These are phyloP conservation scores for Hyaloscypha hepaticicola DNA, from an alignment of 495 filamentous ascomycete genomes.

Conservation along the genomic window DNA sequence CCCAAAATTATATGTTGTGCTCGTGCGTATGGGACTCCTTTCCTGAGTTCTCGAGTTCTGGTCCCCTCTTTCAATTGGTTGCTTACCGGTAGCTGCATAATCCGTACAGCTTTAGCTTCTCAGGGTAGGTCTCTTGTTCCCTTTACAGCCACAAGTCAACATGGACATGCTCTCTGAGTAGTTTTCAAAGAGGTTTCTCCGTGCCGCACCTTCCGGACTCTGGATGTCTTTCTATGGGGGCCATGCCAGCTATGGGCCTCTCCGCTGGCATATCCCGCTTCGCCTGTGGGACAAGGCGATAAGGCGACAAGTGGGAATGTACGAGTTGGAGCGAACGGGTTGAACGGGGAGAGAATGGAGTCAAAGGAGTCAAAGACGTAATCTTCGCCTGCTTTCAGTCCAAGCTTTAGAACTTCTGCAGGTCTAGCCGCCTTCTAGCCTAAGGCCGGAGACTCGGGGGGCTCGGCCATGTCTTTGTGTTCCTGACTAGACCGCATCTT, in stretches of 20 bases:
- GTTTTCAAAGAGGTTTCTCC: neutral
- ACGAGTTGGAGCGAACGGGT: no score
- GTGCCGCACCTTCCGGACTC: neutral
- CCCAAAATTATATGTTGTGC: neutral
- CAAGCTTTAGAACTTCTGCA: neutral
- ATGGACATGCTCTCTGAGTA: no score
- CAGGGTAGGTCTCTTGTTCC: no score
- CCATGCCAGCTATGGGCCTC: no score
- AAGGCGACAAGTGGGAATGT: no score
- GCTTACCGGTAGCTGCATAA: neutral
- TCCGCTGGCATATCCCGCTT: neutral
- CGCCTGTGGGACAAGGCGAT: no score
- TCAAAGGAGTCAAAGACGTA: neutral
- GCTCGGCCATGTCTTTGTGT: neutral
- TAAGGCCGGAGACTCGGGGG: no score
- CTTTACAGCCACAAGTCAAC: no score
- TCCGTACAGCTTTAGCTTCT: neutral
- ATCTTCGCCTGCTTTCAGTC: neutral
- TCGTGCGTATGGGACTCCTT: neutral
- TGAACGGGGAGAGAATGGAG: no score
- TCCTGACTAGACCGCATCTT: neutral
- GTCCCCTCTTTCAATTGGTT: neutral
- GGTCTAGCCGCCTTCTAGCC: no score
- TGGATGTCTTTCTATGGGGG: neutral
- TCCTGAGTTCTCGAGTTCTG: neutral